A percentile compares a stretch with the other conserved stretches of the same genome.
Evolutionary conservation across 495 filamentous ascomycete species (phyloP).

Genomic region (Penicillium arizonense): DNA sequence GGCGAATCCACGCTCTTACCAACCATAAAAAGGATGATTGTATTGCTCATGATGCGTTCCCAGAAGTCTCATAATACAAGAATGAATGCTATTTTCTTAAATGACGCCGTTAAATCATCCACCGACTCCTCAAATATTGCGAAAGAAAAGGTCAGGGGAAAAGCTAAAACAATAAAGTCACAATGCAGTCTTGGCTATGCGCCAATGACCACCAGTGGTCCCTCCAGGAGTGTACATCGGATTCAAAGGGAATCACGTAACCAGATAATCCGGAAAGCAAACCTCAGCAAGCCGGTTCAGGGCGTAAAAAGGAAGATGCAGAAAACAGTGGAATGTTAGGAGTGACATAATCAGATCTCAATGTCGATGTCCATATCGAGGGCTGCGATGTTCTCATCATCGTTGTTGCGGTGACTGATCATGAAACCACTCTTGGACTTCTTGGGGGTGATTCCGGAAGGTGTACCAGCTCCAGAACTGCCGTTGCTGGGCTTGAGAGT

Average conservation of each 20-base stretch:
- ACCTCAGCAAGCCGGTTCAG: not conserved
- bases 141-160: not conserved
- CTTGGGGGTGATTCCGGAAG: slow-evolving; percentile 46
- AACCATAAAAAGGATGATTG: not conserved
- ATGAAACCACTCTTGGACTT: slow-evolving; percentile 58
- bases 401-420: slow-evolving; percentile 70
- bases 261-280: not conserved
- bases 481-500: slow-evolving; percentile 42
- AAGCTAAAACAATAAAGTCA: slow-evolving; percentile 4
- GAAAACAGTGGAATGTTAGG: too few species aligned
- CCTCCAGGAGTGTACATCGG: not conserved
- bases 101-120: slow-evolving; percentile 11
- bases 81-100: slow-evolving; percentile 12
- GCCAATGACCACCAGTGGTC: not conserved
- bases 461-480: slow-evolving; percentile 25
- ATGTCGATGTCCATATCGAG: slow-evolving; percentile 82
- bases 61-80: slow-evolving; percentile 22
- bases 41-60: slow-evolving; percentile 12
- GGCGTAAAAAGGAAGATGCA: too few species aligned
- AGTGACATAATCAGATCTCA: slow-evolving; percentile 50
- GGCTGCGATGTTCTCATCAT: slow-evolving; percentile 80
- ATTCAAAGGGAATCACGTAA: not conserved
- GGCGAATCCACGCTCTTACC: not conserved
- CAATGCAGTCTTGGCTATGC: not conserved
- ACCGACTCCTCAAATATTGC: slow-evolving; percentile 7